These are phyloP conservation scores for Claviceps humidiphila DNA, from an alignment of 2,329 filamentous ascomycete species.

Conservation along the genomic window DNA sequence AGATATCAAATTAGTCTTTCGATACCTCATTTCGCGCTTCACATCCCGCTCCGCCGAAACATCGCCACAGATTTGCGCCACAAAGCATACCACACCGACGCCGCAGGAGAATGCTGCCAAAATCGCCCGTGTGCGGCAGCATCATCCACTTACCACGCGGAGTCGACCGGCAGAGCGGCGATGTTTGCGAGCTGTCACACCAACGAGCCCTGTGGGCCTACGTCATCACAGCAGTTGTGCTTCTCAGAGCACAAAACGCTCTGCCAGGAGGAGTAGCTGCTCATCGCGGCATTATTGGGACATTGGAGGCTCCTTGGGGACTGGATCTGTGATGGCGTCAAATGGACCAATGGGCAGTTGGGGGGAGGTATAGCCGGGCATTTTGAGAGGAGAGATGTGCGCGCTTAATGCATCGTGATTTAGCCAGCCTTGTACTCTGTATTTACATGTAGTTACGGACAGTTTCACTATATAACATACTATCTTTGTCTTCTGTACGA, in stretches of 20 bases:
- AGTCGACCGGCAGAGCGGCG: conserved; percentile 38
- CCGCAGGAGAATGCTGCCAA: conserved; percentile 59
- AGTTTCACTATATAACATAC: background rate
- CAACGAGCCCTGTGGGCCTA: conserved; percentile 33
- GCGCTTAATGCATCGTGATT: background rate
- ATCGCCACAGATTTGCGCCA: conserved; percentile 28
- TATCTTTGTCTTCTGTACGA: too few relatives aligned
- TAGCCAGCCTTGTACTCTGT: background rate
- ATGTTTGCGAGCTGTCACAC: conserved; percentile 40
- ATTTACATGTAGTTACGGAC: background rate
- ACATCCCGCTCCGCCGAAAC: conserved; percentile 31
- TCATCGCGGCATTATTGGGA: conserved; percentile 88
- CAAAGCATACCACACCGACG: conserved; percentile 34
- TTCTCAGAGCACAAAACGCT: conserved; percentile 73
- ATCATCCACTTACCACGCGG: conserved; percentile 70
- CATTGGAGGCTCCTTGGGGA: conserved; percentile 67
- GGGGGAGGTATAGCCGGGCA: conserved; percentile 50
- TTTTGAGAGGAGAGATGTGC: background rate
- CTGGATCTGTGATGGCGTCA: conserved; percentile 55
- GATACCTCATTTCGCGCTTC: conserved; percentile 69
- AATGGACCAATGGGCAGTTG: conserved; percentile 61
- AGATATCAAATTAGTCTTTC: conserved; percentile 83
- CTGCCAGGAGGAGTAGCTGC: conserved; percentile 50
- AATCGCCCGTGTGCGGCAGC: conserved; percentile 71
- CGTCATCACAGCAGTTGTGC: conserved; percentile 58